Conservation (phyloP, 306 rosid genomes). For the Hippophae gyantsensis region DNA sequence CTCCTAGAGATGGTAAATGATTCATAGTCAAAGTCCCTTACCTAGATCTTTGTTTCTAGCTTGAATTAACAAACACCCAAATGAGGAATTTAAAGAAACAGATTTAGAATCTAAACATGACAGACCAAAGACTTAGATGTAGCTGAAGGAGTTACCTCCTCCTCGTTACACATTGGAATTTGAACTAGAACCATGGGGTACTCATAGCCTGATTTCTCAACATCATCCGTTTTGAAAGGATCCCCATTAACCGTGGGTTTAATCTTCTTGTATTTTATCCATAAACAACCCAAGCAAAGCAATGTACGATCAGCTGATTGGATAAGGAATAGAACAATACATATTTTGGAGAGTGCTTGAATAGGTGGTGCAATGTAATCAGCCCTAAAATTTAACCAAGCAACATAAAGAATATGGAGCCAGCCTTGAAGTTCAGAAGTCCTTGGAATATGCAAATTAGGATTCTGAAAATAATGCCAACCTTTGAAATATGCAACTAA, state of each 20-base stretch:
- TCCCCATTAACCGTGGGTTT: constrained; percentile 54
- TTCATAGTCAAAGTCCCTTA: neutral
- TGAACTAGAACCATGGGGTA: constrained; percentile 88
- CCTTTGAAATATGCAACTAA: constrained; percentile 66
- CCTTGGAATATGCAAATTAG: constrained; percentile 60
- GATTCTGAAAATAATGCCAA: constrained; percentile 63
- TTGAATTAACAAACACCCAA: constrained; percentile 3
- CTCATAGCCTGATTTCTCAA: constrained; percentile 46
- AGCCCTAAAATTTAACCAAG: constrained; percentile 71
- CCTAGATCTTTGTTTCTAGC: neutral
- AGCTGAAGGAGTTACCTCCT: constrained; percentile 50
- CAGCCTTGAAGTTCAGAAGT: constrained; percentile 60
- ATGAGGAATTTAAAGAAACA: neutral
- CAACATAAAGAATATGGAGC: constrained; percentile 56
- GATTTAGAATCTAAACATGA: neutral
- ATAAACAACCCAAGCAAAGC: constrained; percentile 76
- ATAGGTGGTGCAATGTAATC: constrained; percentile 73
- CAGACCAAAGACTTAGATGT: neutral
- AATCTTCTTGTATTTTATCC: constrained; percentile 72
- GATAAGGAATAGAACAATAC: constrained; percentile 74
- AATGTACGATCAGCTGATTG: constrained; percentile 78
- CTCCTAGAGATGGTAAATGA: neutral
- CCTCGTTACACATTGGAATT: constrained; percentile 94
- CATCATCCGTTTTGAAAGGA: constrained; percentile 44
- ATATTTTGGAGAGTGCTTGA: constrained; percentile 68